Conservation (phyloP, 2,329 filamentous ascomycete genomes). For the Teratosphaeria gauchensis region DNA sequence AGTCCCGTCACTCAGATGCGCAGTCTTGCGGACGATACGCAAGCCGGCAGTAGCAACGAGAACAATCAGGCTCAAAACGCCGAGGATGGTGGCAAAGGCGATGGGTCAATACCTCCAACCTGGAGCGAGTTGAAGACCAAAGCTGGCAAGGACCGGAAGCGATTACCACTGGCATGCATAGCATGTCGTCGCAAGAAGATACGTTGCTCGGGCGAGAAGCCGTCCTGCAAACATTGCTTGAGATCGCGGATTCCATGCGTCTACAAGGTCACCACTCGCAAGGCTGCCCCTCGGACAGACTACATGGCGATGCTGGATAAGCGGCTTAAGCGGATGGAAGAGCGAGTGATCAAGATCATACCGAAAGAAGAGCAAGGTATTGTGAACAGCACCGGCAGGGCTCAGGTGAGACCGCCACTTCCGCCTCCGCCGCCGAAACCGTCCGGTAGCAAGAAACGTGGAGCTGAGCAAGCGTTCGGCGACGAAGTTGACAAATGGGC, state of each 20-base stretch:
- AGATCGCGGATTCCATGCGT: slow-evolving; percentile 90
- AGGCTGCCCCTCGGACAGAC: slow-evolving; percentile 87
- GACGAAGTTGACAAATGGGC: slow-evolving; percentile 75
- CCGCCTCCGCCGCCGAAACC: slow-evolving; percentile 48
- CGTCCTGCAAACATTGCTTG: slow-evolving; percentile 91
- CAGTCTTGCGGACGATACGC: slow-evolving; percentile 5
- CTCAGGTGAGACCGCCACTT: slow-evolving; percentile 71
- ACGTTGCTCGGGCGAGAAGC: slow-evolving; percentile 92
- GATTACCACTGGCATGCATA: slow-evolving; percentile 86
- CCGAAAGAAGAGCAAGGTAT: slow-evolving; percentile 73
- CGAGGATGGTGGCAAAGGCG: slow-evolving; percentile 2
- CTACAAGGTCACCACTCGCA: slow-evolving; percentile 92
- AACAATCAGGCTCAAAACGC: slow-evolving; percentile 3
- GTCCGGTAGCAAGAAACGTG: slow-evolving; percentile 61
- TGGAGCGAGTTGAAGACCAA: slow-evolving; percentile 48
- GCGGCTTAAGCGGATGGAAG: slow-evolving; percentile 91
- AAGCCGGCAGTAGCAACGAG: slow-evolving; percentile 7
- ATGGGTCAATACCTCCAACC: slow-evolving; percentile 24
- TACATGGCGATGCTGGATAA: slow-evolving; percentile 99
- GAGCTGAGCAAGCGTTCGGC: slow-evolving; percentile 78
- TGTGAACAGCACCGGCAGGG: slow-evolving; percentile 60
- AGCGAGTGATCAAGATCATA: slow-evolving; percentile 90
- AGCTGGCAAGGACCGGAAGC: slow-evolving; percentile 90
- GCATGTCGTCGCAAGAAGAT: slow-evolving; percentile 97
- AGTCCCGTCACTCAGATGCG: slow-evolving; percentile 13